Percentiles rank a stretch among this genome's conserved stretches.
These are phyloP conservation scores for Aspergillus novoparasiticus DNA, from an alignment of 2,329 filamentous ascomycete genomes.

Conservation along the genomic window DNA sequence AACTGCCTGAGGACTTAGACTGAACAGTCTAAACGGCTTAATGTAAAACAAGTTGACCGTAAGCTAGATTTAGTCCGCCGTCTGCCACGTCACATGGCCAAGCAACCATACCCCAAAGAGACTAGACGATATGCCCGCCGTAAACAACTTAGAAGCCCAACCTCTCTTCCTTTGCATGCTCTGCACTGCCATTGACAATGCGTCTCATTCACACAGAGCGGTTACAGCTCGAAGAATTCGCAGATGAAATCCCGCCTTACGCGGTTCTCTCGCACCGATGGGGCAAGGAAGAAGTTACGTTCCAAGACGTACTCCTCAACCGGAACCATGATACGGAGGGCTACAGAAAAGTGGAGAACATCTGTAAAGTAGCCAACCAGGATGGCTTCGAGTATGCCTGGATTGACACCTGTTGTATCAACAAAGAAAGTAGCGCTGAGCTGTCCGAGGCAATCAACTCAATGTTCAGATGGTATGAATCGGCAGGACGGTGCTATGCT, in stretches of 20 bases:
- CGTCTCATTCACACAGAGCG: not conserved
- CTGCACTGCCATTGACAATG: not conserved
- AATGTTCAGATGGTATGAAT: constrained; percentile 25
- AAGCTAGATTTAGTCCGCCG: no score
- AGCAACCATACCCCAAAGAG: not conserved
- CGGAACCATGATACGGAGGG: not conserved
- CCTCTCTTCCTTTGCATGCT: not conserved
- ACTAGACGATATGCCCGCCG: not conserved
- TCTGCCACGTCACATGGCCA: not conserved
- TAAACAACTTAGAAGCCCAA: not conserved
- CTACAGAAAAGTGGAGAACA: not conserved
- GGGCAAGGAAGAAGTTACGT: constrained; percentile 19
- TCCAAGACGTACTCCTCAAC: constrained; percentile 10
- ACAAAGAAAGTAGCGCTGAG: constrained; percentile 13
- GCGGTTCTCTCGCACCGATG: constrained; percentile 23
- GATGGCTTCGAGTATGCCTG: not conserved
- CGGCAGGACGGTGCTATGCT: constrained; percentile 20
- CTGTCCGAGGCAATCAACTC: constrained; percentile 23
- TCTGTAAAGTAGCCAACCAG: not conserved
- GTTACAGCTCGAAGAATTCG: not conserved
- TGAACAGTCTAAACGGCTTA: no score
- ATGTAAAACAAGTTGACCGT: no score
- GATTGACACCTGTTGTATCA: constrained; percentile 1
- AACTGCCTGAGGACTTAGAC: no score
- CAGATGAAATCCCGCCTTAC: constrained; percentile 6